Evolutionary conservation across 164 flowering plant genomes (phyloP).

Genomic region (Cinnamomum chago): DNA sequence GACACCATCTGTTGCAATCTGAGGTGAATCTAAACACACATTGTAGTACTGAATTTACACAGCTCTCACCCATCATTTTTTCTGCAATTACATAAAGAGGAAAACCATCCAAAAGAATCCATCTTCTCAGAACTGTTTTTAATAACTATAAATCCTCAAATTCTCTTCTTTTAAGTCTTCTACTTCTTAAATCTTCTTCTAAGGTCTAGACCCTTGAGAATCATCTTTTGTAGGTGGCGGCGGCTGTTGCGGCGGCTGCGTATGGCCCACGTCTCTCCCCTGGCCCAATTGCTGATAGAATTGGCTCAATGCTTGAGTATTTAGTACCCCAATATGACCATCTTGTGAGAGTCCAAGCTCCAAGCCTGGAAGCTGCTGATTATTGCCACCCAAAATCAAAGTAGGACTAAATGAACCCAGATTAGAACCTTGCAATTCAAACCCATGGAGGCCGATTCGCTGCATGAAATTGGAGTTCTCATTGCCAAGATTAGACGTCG

Average conservation of each 20-base stretch:
- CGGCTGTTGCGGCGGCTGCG: conserved; percentile 28
- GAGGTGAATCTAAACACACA: neutral
- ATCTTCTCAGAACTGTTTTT: conserved; percentile 15
- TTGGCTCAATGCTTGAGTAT: conserved; percentile 45
- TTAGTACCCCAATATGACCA: conserved; percentile 48
- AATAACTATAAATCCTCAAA: conserved; percentile 17
- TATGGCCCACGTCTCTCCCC: conserved; percentile 12
- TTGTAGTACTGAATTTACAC: conserved; percentile 17
- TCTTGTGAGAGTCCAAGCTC: conserved; percentile 76
- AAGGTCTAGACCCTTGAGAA: conserved; percentile 73
- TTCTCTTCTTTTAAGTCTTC: neutral
- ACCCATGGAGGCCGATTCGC: conserved; percentile 59
- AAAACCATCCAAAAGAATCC: conserved; percentile 15
- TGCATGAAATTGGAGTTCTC: conserved; percentile 52
- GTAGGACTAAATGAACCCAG: conserved; percentile 24
- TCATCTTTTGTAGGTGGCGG: conserved; percentile 56
- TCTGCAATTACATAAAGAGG: conserved; percentile 22
- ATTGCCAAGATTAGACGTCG: conserved; percentile 41
- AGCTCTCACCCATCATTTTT: conserved; percentile 15
- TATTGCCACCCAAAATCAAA: conserved; percentile 28
- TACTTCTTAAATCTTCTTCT: conserved; percentile 2
- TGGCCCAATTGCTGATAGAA: conserved; percentile 56
- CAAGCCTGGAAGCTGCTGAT: conserved; percentile 51
- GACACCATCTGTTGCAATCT: neutral
- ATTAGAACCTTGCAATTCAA: conserved; percentile 50